Base-by-base conservation (phyloP, 768 basidiomycete species). In the Suillus bovinus region DNA sequence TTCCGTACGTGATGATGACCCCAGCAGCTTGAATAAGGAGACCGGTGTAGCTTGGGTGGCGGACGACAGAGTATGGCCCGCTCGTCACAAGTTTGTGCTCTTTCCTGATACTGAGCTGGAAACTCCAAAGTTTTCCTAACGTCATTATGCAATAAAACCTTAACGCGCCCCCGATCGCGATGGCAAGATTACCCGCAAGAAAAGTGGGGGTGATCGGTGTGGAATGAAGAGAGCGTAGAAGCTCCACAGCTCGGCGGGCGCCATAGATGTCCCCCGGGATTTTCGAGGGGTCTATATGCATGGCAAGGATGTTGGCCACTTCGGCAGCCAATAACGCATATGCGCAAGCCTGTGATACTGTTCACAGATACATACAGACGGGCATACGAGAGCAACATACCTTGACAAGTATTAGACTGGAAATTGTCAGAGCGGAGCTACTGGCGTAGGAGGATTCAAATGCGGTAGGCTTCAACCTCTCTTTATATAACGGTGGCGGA, bases 11-110 rank as follows among this genome's bases (percentile, higher is more conserved):
- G 13, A 61, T 8, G 29, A 29, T 58, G 14, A 60, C 6, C 7
- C 66, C 65, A 16, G 46, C 9, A 17, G 39, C n/a, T 31, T 33
- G 50, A 6, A 72, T 34, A 4, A 67, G 20, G 1, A 58, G 5
- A 2, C 67, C 72, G 10, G 67, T 67, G 61, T 76, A 77, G 22
- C 42, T 63, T 41, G 74, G 74, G 55, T 75, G 74, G 16, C 74
- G 72, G 3, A 74, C 71, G n/a, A 64, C 10, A 0, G 66, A 50
- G 59, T 76, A 76, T 1, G 75, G 75, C 5, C 74, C 72, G 5
- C 54, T 53, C 1, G 70, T 75, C 46, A 76, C 64, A 7, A 76
- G 66, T 50, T 55, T 64, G 62, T 74, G 74, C 20, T 63, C 58
- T 38, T 58, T 56, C 7, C 67, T 67, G 38, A 74, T 52, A 39